A percentile compares a stretch with the other conserved stretches of the same genome.
These are phyloP conservation scores for Mortierella sp. DNA, from an alignment of 371 early-diverging fungal species.

Conservation along the genomic window DNA sequence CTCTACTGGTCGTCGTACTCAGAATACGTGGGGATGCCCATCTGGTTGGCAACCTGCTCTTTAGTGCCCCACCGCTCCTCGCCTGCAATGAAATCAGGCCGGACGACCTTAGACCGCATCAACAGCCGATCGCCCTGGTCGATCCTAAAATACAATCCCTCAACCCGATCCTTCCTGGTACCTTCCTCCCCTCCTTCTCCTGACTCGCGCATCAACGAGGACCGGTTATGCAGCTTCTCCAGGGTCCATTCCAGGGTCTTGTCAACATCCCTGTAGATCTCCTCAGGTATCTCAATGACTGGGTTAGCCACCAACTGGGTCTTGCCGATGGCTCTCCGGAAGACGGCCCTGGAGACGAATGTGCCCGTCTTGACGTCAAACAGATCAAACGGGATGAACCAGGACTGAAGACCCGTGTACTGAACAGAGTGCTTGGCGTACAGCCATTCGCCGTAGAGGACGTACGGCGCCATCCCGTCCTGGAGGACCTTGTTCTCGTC, in stretches of 20 bases:
- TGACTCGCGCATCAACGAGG: conserved; percentile 25
- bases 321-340: conserved; percentile 35
- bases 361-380: conserved; percentile 56
- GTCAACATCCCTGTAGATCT: conserved; percentile 28
- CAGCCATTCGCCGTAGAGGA: conserved; percentile 72
- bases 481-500: conserved; percentile 52
- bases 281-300: conserved; percentile 27
- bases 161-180: conserved; percentile 26
- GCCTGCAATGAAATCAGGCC: conserved; percentile 64
- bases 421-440: conserved; percentile 63
- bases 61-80: conserved; percentile 63
- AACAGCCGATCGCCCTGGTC: conserved; percentile 57
- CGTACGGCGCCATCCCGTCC: conserved; percentile 55
- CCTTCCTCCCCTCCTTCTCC: neutral
- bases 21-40: neutral
- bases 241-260: conserved; percentile 41
- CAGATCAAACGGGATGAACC: conserved; percentile 69
- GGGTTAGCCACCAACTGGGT: conserved; percentile 38
- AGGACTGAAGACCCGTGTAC: conserved; percentile 60
- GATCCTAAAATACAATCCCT: conserved; percentile 51
- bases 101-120: conserved; percentile 62
- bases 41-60: conserved; percentile 45
- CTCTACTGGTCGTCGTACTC: conserved; percentile 10
- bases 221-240: conserved; percentile 34
- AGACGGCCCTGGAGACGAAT: conserved; percentile 44